A percentile compares a stretch with the other conserved stretches of the same genome.
Evolutionary conservation across 805 yeast genomes (phyloP).

Genomic region (Saccharomycopsis schoenii): DNA sequence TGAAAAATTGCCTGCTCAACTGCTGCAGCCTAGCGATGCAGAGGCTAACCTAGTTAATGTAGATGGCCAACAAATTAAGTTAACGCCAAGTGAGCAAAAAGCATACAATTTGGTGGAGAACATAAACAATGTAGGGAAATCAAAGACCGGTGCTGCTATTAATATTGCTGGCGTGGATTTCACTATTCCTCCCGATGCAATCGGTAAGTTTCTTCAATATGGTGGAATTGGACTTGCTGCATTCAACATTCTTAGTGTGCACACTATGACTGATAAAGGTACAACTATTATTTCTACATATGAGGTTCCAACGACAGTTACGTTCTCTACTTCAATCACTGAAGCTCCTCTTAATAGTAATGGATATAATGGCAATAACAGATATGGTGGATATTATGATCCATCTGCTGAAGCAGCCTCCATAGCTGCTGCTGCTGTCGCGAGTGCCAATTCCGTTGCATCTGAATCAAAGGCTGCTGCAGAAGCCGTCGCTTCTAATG

Average conservation of each 20-base stretch:
- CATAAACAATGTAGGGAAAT: not conserved
- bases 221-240: slow-evolving; percentile 17
- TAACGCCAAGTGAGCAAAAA: not conserved
- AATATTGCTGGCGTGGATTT: not conserved
- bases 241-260: slow-evolving; percentile 14
- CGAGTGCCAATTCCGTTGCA: not conserved
- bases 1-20: not conserved
- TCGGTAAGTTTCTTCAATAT: slow-evolving; percentile 7
- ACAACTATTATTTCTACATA: slow-evolving; percentile 6
- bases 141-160: not conserved
- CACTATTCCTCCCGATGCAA: slow-evolving; percentile 5
- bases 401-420: not conserved
- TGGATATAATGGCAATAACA: not conserved
- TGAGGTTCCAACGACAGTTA: slow-evolving; percentile 12
- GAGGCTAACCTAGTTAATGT: not conserved
- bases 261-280: slow-evolving; percentile 7
- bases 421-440: not conserved
- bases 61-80: not conserved
- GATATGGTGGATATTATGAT: not conserved
- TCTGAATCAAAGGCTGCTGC: not conserved
- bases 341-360: not conserved
- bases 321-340: not conserved
- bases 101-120: not conserved
- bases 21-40: not conserved
- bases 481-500: not conserved